These are phyloP conservation scores for Inonotus obliquus DNA, from an alignment of 1,284 basidiomycete genomes.

Conservation along the genomic window DNA sequence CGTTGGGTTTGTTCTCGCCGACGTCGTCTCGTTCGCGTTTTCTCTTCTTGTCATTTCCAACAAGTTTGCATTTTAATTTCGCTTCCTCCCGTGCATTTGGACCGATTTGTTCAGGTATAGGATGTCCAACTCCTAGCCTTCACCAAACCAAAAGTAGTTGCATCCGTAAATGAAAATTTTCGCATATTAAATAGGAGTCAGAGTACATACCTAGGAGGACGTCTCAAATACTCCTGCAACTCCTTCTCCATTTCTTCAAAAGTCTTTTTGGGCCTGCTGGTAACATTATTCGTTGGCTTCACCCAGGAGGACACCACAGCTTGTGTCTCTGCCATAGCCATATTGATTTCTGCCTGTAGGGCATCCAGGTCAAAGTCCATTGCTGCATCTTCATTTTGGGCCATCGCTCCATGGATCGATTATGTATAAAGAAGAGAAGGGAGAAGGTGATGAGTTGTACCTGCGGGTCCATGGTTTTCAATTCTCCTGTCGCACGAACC, in stretches of 20 bases:
- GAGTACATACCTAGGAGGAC: constrained; percentile 56
- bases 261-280: constrained; percentile 24
- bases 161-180: neutral
- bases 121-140: constrained; percentile 68
- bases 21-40: constrained; percentile 21
- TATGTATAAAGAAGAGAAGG: neutral
- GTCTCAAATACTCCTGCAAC: constrained; percentile 58
- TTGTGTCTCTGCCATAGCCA: constrained; percentile 71
- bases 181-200: neutral
- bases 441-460: neutral
- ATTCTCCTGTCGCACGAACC: too few relatives aligned
- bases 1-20: neutral
- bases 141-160: constrained; percentile 5
- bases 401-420: constrained; percentile 1
- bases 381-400: constrained; percentile 34
- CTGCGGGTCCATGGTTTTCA: neutral
- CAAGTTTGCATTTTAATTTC: constrained; percentile 52
- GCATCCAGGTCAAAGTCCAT: constrained; percentile 48
- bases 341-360: constrained; percentile 70
- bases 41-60: constrained; percentile 45
- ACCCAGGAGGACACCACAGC: constrained; percentile 71
- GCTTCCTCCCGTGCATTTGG: constrained; percentile 40
- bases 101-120: constrained; percentile 42
- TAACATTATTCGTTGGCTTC: constrained; percentile 39
- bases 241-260: constrained; percentile 40